Conservation (phyloP, 371 early-diverging fungal species). For the Mortierella sp. region DNA sequence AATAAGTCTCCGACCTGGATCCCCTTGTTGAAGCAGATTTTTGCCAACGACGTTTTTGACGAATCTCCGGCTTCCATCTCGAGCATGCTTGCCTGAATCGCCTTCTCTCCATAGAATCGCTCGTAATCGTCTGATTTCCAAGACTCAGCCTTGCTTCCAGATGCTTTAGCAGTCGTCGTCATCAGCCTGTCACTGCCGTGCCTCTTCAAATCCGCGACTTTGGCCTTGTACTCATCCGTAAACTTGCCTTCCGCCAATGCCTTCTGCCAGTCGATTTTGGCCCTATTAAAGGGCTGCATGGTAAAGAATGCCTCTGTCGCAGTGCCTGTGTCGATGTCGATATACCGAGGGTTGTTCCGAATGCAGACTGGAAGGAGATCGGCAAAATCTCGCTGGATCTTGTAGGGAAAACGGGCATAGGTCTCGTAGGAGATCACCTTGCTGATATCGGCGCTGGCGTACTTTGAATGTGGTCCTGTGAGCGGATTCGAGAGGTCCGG, state of each 20-base stretch:
- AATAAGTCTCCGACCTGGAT: conserved; percentile 25
- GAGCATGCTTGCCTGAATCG: conserved; percentile 12
- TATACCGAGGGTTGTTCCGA: background rate
- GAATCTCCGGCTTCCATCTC: conserved; percentile 17
- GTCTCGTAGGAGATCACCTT: conserved; percentile 1
- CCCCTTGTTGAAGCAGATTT: conserved; percentile 13
- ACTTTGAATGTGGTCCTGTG: conserved; percentile 17
- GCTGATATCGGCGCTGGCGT: conserved; percentile 5
- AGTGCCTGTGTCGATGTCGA: background rate
- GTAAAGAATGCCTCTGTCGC: conserved; percentile 1
- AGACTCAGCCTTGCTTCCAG: background rate
- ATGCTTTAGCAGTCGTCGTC: background rate
- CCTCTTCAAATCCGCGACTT: background rate
- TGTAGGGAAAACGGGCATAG: background rate
- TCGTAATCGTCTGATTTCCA: conserved; percentile 31
- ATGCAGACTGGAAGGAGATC: conserved; percentile 12
- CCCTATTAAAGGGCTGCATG: background rate
- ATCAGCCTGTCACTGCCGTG: background rate
- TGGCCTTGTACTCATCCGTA: conserved; percentile 12
- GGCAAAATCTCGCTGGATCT: conserved; percentile 3
- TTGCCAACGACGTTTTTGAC: conserved; percentile 15
- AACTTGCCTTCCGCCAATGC: conserved; percentile 17
- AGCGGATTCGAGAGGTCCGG: background rate
- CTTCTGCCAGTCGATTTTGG: conserved; percentile 22
- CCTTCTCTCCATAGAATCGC: conserved; percentile 29